These are phyloP conservation scores for Hordeum marinum DNA, from an alignment of 176 grass and related monocot species.

Conservation along the genomic window DNA sequence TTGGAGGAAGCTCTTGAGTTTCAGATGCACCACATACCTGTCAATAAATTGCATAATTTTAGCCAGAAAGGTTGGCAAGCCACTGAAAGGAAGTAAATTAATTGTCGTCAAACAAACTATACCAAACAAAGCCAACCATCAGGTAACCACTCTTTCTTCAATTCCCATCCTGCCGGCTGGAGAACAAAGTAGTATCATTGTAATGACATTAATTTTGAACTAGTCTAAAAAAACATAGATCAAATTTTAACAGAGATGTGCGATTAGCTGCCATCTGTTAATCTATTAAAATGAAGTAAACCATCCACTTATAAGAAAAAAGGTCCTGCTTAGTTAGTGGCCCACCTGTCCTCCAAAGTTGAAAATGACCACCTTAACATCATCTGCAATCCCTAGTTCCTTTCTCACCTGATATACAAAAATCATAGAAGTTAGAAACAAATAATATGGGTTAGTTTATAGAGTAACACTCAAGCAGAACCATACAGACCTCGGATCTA, in stretches of 20 bases:
- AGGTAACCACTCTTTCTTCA: conserved; percentile 91
- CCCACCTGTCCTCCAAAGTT: conserved; percentile 96
- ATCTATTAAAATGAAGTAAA: not conserved
- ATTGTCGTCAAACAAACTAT: conserved; percentile 20
- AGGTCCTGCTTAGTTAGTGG: not conserved
- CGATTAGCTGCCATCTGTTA: not conserved
- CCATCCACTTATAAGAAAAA: not conserved
- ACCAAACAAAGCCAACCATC: conserved; percentile 95
- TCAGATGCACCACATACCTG: conserved; percentile 98
- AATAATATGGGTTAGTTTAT: not conserved
- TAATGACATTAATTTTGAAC: not conserved
- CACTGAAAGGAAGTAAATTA: conserved; percentile 5
- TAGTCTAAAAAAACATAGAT: not conserved
- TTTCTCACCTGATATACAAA: conserved; percentile 64
- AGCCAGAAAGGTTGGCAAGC: conserved; percentile 5
- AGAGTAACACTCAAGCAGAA: not conserved
- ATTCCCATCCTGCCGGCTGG: conserved; percentile 88
- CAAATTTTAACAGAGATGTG: not conserved
- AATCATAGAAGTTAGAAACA: conserved; percentile 17
- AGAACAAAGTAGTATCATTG: conserved; percentile 19
- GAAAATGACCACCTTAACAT: conserved; percentile 94
- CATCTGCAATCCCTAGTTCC: conserved; percentile 77
- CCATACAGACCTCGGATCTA: conserved; percentile 53
- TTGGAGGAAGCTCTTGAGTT: conserved; percentile 79
- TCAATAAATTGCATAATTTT: conserved; percentile 7